Evolutionary conservation across 768 basidiomycete genomes (phyloP), one percentile per base, ranked within the genome.

Genomic region (Calocybe cyanea): DNA sequence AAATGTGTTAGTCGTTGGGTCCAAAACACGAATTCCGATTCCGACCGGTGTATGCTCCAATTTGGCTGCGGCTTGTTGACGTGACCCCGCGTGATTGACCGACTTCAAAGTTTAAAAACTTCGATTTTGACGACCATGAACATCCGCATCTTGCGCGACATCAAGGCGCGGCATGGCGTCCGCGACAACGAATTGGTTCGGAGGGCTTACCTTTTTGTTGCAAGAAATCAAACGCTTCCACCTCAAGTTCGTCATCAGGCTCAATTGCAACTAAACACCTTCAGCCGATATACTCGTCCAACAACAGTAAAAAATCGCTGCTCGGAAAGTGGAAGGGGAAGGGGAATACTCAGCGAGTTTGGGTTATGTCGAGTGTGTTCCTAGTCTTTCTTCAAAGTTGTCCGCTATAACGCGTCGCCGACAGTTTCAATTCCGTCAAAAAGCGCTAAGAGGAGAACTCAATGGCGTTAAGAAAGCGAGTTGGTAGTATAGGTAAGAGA

Each of bases 211-310:
- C 81, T 97, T 40, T 92, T 83, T 66, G 87, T 97, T 54, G 92
- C 94, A 18, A 80, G 95, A 49, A 97, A 98, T 68, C 83, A 89
- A 61, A 80, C 85, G 1, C 69, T 97, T n/a, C 84, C 92, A 13
- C 74, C 90, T 2, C 84, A 89, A 60, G 78, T 97, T 38, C 87
- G 95, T 45, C 89, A 93, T 63, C 89, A 93, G 54, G 95, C 95
- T 13, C 93, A 96, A 64, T 69, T 98, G 50, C 92, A 96, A 59
- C 73, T 96, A 40, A 95, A 95, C 66, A 81, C 84, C 4, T 90
- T 96, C 56, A 83, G 79, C 39, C 77, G 80, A 19, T 85, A 91
- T 62, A 85, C 89, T 0, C 81, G 89, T 31, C 87, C 90, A n/a
- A 83, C 83, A 11, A 83, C 82, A 2, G 87, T 96, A 24, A 93